Conservation (phyloP, 805 yeast species). For the Spencermartinsiella europaea region DNA sequence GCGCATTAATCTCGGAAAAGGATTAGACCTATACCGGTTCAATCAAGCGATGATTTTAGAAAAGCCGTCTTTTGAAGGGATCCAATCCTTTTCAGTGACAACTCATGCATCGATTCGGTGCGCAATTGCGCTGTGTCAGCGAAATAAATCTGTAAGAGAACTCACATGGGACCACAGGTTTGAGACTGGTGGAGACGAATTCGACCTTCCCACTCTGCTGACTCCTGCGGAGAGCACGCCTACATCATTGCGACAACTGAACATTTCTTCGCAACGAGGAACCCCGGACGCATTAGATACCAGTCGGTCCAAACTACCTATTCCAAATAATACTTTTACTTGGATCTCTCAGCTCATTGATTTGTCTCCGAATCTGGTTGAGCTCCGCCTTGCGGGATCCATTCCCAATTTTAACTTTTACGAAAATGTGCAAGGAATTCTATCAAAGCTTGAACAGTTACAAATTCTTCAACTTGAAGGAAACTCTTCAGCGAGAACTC, state of each 20-base stretch:
- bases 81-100: not conserved
- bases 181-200: not conserved
- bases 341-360: not conserved
- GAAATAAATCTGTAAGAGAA: not conserved
- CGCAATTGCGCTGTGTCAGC: not conserved
- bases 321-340: not conserved
- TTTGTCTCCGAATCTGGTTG: not conserved
- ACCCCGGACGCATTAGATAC: not conserved
- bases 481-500: not conserved
- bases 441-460: no score
- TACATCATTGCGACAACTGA: not conserved
- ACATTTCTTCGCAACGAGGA: not conserved
- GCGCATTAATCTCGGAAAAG: not conserved
- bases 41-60: not conserved
- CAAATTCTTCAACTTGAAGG: not conserved
- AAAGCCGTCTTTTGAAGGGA: not conserved
- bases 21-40: not conserved
- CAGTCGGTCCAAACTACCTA: not conserved
- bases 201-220: not conserved
- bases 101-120: not conserved
- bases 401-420: not conserved
- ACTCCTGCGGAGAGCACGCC: not conserved
- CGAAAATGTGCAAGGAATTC: not conserved
- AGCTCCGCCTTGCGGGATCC: not conserved
- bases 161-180: not conserved